These are phyloP conservation scores for Myriosclerotinia scirpicola DNA, from an alignment of 2,329 filamentous ascomycete species.

Conservation along the genomic window DNA sequence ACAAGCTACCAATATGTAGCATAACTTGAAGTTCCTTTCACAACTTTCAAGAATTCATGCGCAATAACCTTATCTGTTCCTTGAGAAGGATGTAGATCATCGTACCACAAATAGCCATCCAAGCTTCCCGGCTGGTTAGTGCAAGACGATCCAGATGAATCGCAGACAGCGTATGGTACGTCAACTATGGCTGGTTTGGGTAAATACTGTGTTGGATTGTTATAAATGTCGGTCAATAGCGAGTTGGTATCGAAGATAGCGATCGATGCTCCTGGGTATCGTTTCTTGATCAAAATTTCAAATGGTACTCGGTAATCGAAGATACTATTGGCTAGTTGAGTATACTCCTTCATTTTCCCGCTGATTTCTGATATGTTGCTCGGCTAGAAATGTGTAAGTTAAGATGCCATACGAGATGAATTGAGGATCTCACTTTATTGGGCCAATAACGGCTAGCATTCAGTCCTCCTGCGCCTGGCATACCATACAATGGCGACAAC, in stretches of 20 bases:
- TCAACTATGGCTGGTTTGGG: constrained; percentile 63
- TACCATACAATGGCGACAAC: constrained; percentile 64
- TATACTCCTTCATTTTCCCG: constrained; percentile 52
- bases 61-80: constrained; percentile 60
- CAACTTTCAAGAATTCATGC: constrained; percentile 54
- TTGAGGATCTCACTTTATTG: constrained; percentile 33
- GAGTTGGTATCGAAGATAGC: constrained; percentile 67
- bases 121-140: constrained; percentile 41
- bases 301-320: constrained; percentile 53
- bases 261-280: constrained; percentile 60
- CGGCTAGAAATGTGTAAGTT: constrained; percentile 43
- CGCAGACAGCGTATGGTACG: constrained; percentile 58
- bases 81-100: constrained; percentile 70
- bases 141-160: constrained; percentile 42
- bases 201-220: constrained; percentile 60
- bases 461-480: constrained; percentile 46
- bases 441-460: constrained; percentile 49
- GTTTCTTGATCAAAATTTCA: constrained; percentile 45
- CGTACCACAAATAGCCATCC: constrained; percentile 70
- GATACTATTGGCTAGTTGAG: constrained; percentile 50
- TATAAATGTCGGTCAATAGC: constrained; percentile 64
- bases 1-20: constrained; percentile 39
- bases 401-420: neutral
- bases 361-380: constrained; percentile 51
- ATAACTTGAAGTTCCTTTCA: constrained; percentile 47